Percentiles rank a stretch among this genome's conserved stretches.
Conservation (phyloP, 73 alveolate genomes). For the Uronychia binucleata region DNA sequence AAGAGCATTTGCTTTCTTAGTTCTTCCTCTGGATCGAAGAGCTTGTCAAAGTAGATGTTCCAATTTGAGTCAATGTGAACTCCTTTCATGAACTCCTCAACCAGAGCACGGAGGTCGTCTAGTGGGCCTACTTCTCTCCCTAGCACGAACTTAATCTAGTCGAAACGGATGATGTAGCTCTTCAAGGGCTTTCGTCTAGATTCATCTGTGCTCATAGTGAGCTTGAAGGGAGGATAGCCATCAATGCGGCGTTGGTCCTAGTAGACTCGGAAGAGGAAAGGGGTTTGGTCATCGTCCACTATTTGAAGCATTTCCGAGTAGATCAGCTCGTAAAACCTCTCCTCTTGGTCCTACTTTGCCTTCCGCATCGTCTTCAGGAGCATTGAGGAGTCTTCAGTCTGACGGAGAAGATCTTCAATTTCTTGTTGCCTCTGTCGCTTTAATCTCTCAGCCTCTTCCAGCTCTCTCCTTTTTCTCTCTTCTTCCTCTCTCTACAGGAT, state of each 20-base stretch:
- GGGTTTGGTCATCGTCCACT: neutral
- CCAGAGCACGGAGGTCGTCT: neutral
- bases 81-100: neutral
- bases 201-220: neutral
- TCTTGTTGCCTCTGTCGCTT: neutral
- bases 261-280: neutral
- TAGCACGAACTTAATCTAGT: neutral
- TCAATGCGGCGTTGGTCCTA: neutral
- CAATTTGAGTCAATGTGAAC: neutral
- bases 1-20: neutral
- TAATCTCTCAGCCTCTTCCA: neutral
- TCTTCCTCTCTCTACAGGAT: no score
- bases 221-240: neutral
- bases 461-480: no score
- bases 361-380: neutral
- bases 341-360: neutral
- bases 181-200: neutral
- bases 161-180: neutral
- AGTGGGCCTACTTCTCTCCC: neutral
- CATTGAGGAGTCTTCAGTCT: neutral
- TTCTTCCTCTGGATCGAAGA: neutral
- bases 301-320: neutral
- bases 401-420: neutral
- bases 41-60: neutral
- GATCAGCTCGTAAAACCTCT: neutral